Evolutionary conservation across 345 rosid genomes (phyloP).

Genomic region (Odontarrhena argentea): DNA sequence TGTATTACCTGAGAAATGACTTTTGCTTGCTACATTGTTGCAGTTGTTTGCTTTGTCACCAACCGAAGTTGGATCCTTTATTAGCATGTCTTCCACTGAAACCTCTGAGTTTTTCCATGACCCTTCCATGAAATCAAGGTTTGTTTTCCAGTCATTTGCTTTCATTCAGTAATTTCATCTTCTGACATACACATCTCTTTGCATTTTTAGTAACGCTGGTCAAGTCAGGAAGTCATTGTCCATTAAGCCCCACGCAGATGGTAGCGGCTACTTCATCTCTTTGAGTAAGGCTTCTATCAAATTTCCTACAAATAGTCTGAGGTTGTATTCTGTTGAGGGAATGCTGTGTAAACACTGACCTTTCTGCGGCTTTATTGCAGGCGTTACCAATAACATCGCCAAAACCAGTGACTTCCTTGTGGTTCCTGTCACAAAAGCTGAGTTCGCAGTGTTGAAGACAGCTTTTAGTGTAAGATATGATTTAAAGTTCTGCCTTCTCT

Average conservation of each 20-base stretch:
- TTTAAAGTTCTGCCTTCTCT: neutral
- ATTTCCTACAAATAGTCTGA: too few relatives aligned
- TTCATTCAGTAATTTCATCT: neutral
- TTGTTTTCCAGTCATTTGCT: neutral
- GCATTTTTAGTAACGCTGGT: constrained; percentile 75
- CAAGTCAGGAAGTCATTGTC: constrained; percentile 90
- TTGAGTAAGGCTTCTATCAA: constrained; percentile 59
- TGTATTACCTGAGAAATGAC: neutral
- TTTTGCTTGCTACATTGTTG: constrained; percentile 37
- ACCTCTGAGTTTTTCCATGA: constrained; percentile 92
- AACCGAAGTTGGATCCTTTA: constrained; percentile 85
- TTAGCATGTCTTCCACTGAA: constrained; percentile 68
- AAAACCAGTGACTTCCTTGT: constrained; percentile 59
- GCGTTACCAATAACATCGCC: constrained; percentile 65
- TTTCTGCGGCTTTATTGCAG: constrained; percentile 47
- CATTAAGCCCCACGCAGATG: constrained; percentile 62
- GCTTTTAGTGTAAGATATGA: constrained; percentile 72
- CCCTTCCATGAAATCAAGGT: constrained; percentile 87
- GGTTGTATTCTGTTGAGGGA: neutral
- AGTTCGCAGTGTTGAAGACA: constrained; percentile 85
- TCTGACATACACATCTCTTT: constrained; percentile 15
- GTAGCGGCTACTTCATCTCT: constrained; percentile 70
- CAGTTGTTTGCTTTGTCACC: constrained; percentile 86
- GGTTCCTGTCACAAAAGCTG: constrained; percentile 77
- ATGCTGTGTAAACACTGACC: constrained; percentile 11